Evolutionary conservation across 495 filamentous ascomycete species (phyloP), one percentile per base, ranked within the genome.

Genomic region (Aspergillus cavernicola): DNA sequence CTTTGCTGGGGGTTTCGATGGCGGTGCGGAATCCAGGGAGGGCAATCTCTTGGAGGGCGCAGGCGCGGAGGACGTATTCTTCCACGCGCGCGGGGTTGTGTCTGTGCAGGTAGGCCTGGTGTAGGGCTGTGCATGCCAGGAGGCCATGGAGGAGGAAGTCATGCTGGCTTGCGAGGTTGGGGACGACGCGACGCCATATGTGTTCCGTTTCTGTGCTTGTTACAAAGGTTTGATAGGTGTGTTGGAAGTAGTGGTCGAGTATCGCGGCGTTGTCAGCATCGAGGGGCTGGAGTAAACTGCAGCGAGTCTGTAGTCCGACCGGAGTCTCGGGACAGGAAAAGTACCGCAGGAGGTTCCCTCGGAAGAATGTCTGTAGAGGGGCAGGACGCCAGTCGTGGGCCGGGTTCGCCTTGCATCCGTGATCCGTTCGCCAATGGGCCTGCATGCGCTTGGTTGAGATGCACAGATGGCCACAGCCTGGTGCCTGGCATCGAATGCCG

Each of bases 121-220:
- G 70, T 18, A 67, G 37, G 2, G 66, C 58, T 3, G 71, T 42
- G 28, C 65, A 66, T 9, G 72, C 66, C 16, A 76, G 52, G 13
- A 76, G 60, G 2, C 68, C 69, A 22, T 71, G 63, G 13, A 69
- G 38, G 0, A 76, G 45, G 33, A 72, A 76, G 11, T 43, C 29
- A 32, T 53, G 45, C 12, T 56, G 41, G 9, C 43, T 51, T 4
- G 67, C 63, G 13, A 68, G 49, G 6, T 54, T 44, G 1, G 63
- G 57, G 4, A 70, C 53, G 1, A 62, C 56, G 5, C 55, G 20
- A 15, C 33, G 33, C 57, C 47, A 60, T 54, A 71, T 26, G 55
- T 47, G 18, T 4, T 20, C 29, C 61, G 52, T 23, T 52, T 66
- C 39, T 41, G 28, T 11, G 50, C 35, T 6, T 23, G 44, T 32